Evolutionary conservation across 768 basidiomycete genomes (phyloP).

Genomic region (Boletus rex-veris): DNA sequence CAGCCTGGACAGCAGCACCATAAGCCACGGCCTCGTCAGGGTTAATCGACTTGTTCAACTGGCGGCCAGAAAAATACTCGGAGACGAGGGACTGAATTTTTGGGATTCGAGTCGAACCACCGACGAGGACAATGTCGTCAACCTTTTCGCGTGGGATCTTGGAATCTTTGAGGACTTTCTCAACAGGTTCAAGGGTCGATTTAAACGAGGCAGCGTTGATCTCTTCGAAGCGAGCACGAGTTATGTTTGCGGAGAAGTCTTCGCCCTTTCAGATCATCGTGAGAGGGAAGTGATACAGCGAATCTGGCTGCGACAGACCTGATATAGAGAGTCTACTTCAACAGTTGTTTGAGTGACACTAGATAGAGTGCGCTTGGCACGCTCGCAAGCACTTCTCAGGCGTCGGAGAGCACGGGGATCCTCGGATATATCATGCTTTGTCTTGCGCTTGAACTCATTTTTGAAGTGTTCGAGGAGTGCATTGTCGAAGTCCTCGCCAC

Average conservation of each 20-base stretch:
- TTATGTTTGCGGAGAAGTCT: conserved; percentile 98
- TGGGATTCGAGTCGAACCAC: conserved; percentile 99
- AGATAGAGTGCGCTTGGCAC: conserved; percentile 98
- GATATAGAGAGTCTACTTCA: conserved; percentile 98
- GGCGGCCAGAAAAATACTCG: conserved; percentile 96
- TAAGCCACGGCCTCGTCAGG: conserved; percentile 99
- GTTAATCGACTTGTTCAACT: conserved; percentile 99
- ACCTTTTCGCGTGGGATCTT: conserved; percentile 98
- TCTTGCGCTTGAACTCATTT: conserved; percentile 98
- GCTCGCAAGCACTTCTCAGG: conserved; percentile 95
- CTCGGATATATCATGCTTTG: conserved; percentile 94
- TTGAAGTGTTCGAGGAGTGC: conserved; percentile 98
- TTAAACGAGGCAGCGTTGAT: conserved; percentile 95
- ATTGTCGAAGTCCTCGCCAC: conserved; percentile 99
- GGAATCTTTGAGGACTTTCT: conserved; percentile 98
- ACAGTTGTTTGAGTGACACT: conserved; percentile 98
- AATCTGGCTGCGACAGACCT: conserved; percentile 45
- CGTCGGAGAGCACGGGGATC: conserved; percentile 97
- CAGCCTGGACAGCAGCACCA: conserved; percentile 99
- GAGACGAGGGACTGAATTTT: conserved; percentile 98
- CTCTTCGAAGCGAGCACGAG: conserved; percentile 99
- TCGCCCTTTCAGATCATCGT: conserved; percentile 58
- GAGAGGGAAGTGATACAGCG: neutral
- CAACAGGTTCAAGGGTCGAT: conserved; percentile 96
- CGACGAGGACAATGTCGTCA: conserved; percentile 98